Evolutionary conservation across 768 basidiomycete species (phyloP), one percentile per base, ranked within the genome.

Genomic region (Hygrocybe coccinea): DNA sequence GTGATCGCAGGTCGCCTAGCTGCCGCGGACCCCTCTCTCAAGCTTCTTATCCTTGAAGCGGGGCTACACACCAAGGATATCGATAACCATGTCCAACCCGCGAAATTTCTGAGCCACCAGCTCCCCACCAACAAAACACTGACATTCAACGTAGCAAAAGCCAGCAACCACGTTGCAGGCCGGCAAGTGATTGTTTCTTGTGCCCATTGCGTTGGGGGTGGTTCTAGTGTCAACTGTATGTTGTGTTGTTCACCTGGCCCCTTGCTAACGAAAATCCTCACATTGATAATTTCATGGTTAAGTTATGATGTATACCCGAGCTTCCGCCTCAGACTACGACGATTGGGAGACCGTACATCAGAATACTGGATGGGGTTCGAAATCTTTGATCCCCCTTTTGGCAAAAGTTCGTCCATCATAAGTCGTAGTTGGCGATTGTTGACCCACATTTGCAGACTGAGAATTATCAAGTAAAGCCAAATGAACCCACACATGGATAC

Each of bases 271-370:
- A 8, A 12, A 7, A 19, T 25, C 10, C 14, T 25, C 52, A 14
- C 15, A 37, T 21, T 37, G 3, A 22, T n/a, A 22, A 43, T 21
- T n/a, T 19, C 46, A 22, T 10, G 24, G 44, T 8, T 4, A 43
- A 79, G 79, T 77, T 56, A 74, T 75, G 64, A 74, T 80, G 73
- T 86, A 85, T 58, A 79, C 76, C 0, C 77, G 85, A 22, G 78
- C 82, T 12, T 67, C 80, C 7, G 79, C 81, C 1, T 85, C 83
- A 0, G 86, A 87, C 62, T 85, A 80, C 47, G 82, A 87, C 58
- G 80, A 81, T 49, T 86, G 85, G 85, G 77, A 79, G 61, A 68
- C 56, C 1, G 64, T 71, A 2, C 66, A 79, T 22, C 73, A 72
- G 3, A 85, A 86, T 62, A 66, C 76, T 1, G 85, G 84, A 1